These are phyloP conservation scores for Morella rubra DNA, from an alignment of 306 rosid species.

Conservation along the genomic window DNA sequence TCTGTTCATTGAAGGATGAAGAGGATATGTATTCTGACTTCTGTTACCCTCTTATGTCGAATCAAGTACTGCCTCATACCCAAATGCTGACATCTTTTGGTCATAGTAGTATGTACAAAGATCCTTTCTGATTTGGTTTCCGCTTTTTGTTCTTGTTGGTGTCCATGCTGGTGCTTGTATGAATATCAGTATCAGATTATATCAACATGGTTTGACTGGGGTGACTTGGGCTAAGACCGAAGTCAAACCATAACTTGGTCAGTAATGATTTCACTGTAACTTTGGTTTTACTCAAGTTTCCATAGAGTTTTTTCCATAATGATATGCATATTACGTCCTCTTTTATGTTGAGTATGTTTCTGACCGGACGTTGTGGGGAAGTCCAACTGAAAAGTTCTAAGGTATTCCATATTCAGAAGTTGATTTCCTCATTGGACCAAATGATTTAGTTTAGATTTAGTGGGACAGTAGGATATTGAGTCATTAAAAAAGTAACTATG, in stretches of 20 bases:
- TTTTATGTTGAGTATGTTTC: not conserved
- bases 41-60: not conserved
- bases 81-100: not conserved
- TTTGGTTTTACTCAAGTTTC: not conserved
- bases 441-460: not conserved
- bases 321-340: not conserved
- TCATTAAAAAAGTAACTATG: not conserved
- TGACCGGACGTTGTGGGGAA: not conserved
- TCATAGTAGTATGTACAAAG: not conserved
- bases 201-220: not conserved
- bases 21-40: not conserved
- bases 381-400: not conserved
- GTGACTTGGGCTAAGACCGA: not conserved
- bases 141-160: not conserved
- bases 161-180: not conserved
- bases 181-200: not conserved
- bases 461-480: not conserved
- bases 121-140: not conserved
- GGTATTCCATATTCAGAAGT: not conserved
- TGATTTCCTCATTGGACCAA: not conserved
- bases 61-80: conserved; percentile 8
- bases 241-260: not conserved
- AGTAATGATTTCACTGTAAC: not conserved
- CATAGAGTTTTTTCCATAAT: not conserved
- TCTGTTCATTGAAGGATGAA: not conserved